Evolutionary conservation across 768 basidiomycete genomes (phyloP), one percentile per base, ranked within the genome.

Genomic region (Tricholoma saponaceum): DNA sequence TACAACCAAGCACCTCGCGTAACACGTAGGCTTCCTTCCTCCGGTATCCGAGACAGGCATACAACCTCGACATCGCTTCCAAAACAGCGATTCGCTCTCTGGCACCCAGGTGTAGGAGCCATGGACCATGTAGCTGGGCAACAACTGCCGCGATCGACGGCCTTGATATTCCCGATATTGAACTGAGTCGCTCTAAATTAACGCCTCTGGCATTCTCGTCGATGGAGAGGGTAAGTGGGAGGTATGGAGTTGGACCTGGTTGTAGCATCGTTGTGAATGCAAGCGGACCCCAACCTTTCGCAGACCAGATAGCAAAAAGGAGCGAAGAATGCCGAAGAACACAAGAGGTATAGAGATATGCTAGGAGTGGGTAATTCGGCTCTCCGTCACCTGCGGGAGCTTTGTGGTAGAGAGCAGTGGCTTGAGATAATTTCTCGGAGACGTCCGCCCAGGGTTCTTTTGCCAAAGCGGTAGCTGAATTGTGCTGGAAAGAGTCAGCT

Each of bases 21-120:
- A 95, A 76, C 39, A 94, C 76, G 64, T 90, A 90, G 0, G 87
- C 89, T 72, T 97, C 95, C 73, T 96, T 96, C 49, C 97, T 80
- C 54, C 77, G 81, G 69, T 94, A 92, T 8, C 92, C 94, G 4
- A 99, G 70, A 61, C 85, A 88, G 10, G 87, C 80, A 69, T 89
- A 95, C 47, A 92, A 73, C 60, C 85, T 84, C 0, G 90, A 89
- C 49, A 87, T 81, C 33, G 80, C 78, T 62, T 90, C 85, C 56
- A 92, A 76, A 20, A 90, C 74, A 22, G 79, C 74, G 30, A 97
- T 80, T 41, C 92, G 84, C 62, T 94, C 91, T 52, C 85, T 79
- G 35, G 85, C 78, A 16, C 87, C 87, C 26, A 98, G 80, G 64
- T 91, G 88, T 16, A 92, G 69, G 22, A 97, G 74, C 87, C 92